Base-by-base conservation (phyloP, 73 alveolate genomes). In the Paramecium biaurelia region DNA sequence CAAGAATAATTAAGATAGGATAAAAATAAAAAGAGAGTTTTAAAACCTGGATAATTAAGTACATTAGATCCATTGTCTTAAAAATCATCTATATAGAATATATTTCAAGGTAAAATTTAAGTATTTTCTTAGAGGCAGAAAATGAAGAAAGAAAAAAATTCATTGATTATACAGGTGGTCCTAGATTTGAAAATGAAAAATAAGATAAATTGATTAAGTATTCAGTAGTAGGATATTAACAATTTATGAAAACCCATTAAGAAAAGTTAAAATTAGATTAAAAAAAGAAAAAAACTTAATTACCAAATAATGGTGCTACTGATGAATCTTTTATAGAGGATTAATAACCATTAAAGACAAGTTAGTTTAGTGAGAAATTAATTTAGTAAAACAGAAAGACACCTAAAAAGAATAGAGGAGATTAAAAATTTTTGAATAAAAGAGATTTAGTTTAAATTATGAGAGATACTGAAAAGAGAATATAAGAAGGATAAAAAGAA, bases 401-500 rank as follows among this genome's bases (percentile, higher is more conserved):
- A 10, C 90, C 90, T 0, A 79, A 79, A 47, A 79, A 79, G 76
- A 79, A 79, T 79, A 79, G 74, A 24, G 90, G 90, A 79, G 90
- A 79, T 41, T 79, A 43, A 21, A 79, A 79, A 24, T 21, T 43
- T 21, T 21, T 79, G 14, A 23, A 38, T 4, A 47, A 41, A 15
- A 41, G 72, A 24, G 90, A 38, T 42, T 45, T 43, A 41, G 42
- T 38, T 12, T 30, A 41, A 12, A 43, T 38, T 3, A 79, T 79
- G 90, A 41, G 45, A 26, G 90, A 79, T 15, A 21, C 45, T n/a
- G 32, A 38, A 14, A 23, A 43, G 8, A 38, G 70, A 41, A 79
- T 79, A 0, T 0, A 79, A 79, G 26, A 79, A 23, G 56, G 30
- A 3, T 14, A 79, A 18, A 20, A 12, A 24, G 42, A 79, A 14